Percentiles rank a stretch among this genome's conserved stretches.
Evolutionary conservation across 352 stramenopile species (phyloP).

Genomic region (Pythium guiyangense): DNA sequence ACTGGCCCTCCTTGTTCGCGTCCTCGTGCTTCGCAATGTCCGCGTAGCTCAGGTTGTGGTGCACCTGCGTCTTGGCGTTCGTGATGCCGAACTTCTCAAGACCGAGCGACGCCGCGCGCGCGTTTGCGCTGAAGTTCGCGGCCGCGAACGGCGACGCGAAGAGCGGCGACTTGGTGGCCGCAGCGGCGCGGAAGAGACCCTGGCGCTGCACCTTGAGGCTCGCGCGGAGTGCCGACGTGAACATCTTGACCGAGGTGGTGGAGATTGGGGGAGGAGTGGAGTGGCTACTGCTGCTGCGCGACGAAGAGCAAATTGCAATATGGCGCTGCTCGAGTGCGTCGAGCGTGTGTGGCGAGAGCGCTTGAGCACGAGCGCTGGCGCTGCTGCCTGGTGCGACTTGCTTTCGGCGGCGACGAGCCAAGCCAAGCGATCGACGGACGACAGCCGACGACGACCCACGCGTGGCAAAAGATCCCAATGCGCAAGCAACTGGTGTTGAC

Average conservation of each 20-base stretch:
- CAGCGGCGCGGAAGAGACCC: conserved; percentile 27
- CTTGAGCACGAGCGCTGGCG: no score
- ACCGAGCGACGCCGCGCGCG: conserved; percentile 40
- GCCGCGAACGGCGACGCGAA: conserved; percentile 24
- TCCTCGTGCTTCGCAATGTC: conserved; percentile 95
- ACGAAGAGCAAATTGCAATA: conserved; percentile 34
- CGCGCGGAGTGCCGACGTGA: conserved; percentile 49
- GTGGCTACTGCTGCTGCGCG: conserved; percentile 4
- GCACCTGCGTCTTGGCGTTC: conserved; percentile 86
- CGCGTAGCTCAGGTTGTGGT: conserved; percentile 95
- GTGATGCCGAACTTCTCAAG: conserved; percentile 91
- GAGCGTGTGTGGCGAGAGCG: neutral
- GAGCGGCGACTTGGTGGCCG: conserved; percentile 11
- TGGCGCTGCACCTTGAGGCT: conserved; percentile 56
- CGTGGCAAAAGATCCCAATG: neutral
- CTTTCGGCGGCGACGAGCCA: no score
- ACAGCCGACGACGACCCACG: neutral
- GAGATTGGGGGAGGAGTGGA: neutral
- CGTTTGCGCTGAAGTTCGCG: conserved; percentile 36
- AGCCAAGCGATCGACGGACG: no score
- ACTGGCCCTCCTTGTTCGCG: conserved; percentile 90
- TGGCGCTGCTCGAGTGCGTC: conserved; percentile 11
- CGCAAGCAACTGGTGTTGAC: neutral
- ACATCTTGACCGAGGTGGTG: conserved; percentile 25
- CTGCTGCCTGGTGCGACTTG: no score